A percentile compares a stretch with the other conserved stretches of the same genome.
phyloP scores from a whole-genome alignment of 805 yeast species.

The Maudiozyma pseudohumilis region DNA sequence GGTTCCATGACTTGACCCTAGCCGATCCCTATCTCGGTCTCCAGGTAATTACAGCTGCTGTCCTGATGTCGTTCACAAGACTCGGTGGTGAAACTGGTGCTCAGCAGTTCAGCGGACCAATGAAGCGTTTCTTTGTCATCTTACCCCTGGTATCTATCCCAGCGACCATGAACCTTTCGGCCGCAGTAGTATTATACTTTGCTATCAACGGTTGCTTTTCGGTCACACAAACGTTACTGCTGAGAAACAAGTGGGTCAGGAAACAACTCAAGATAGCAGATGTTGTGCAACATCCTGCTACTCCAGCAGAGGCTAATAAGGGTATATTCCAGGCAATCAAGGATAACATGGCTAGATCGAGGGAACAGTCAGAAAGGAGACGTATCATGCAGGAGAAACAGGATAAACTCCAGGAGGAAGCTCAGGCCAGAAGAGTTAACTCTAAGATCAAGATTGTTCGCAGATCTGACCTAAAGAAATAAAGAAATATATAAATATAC shows the following conservation, averaged over 20 bases:
- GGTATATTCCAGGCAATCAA: constrained; percentile 32
- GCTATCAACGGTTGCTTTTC: constrained; percentile 73
- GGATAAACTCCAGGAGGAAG: constrained; percentile 23
- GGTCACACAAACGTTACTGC: constrained; percentile 55
- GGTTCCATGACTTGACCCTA: constrained; percentile 75
- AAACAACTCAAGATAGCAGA: constrained; percentile 47
- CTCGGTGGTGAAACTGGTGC: constrained; percentile 91
- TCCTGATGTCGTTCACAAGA: constrained; percentile 64
- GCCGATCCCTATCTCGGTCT: constrained; percentile 89
- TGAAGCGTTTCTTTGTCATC: constrained; percentile 58
- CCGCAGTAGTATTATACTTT: constrained; percentile 80
- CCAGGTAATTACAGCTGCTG: constrained; percentile 70
- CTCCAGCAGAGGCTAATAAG: constrained; percentile 17
- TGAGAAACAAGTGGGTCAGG: constrained; percentile 55
- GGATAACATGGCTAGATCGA: constrained; percentile 33
- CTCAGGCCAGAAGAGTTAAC: constrained; percentile 26
- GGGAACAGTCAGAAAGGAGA: constrained; percentile 32
- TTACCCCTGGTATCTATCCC: constrained; percentile 77
- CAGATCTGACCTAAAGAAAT: constrained; percentile 18
- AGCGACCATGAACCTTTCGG: constrained; percentile 78
- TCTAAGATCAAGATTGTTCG: constrained; percentile 24
- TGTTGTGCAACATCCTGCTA: constrained; percentile 43
- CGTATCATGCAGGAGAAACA: constrained; percentile 30
- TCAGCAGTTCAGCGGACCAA: constrained; percentile 49
- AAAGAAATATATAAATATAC: background rate